Evolutionary conservation across 2,329 filamentous ascomycete genomes (phyloP), one percentile per base, ranked within the genome.

Genomic region (Blastomyces percursus): DNA sequence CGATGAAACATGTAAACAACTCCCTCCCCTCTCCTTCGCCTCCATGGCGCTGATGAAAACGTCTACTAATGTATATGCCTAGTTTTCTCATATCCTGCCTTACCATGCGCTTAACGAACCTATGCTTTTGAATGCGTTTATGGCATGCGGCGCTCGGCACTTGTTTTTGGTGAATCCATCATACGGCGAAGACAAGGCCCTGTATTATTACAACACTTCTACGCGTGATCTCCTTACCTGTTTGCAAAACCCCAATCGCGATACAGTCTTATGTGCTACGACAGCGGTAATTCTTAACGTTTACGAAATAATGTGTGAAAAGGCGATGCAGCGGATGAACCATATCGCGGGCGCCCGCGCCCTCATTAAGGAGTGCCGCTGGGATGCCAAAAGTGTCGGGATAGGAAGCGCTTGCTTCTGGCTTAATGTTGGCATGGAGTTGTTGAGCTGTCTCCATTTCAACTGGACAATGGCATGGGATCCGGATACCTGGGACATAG

Each of bases 371-470:
- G 91, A 96, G 71, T 96, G 91, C 69, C 85, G 86, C 4, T 96
- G 93, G 93, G 88, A 90, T 69, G 90, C 90, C 0, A 84, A 81
- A 65, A 89, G 89, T 44, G 83, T 81, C 1, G 91, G 92, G 0
- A 84, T 96, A 24, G 92, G 91, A 0, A 84, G 86, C 0, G 91
- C 92, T 0, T 96, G 92, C 73, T 96, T 96, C 76, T 96, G 93
- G 92, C 80, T 96, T 46, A 96, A 95, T 69, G 86, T 96, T 19
- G 88, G 88, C 19, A 88, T 96, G 82, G 93, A 97, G 72, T 80
- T 96, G n/a, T 79, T 96, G 35, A 90, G 86, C 66, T 96, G 91
- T 73, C 79, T 96, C 19, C 87, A 90, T 67, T 91, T 91, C 75
- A 91, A 93, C 72, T 96, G 90, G 88, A 84, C 86, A 67, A 85